Evolutionary conservation across 2,329 filamentous ascomycete species (phyloP).

Genomic region (Colletotrichum siamense): DNA sequence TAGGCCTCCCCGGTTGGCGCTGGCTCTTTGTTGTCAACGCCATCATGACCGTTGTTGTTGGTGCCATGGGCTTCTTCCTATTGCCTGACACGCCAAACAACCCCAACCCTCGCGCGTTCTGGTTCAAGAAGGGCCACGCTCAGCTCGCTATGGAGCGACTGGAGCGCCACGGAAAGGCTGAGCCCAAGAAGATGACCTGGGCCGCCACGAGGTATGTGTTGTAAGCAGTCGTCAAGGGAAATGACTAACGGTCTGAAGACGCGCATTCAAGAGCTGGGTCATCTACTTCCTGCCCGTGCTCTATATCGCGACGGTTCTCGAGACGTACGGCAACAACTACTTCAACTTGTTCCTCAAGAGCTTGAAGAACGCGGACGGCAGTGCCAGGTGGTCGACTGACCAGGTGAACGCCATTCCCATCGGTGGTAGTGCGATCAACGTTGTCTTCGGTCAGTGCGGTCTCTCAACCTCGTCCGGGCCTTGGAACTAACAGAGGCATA

Average conservation of each 20-base stretch:
- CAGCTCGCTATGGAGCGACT: conserved; percentile 15
- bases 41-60: conserved; percentile 27
- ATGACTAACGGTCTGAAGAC: not conserved
- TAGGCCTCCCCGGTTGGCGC: conserved; percentile 42
- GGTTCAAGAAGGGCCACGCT: conserved; percentile 17
- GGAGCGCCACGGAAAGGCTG: conserved; percentile 18
- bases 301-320: conserved; percentile 16
- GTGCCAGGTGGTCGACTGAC: conserved; percentile 7
- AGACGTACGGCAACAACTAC: conserved; percentile 16
- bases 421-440: conserved; percentile 15
- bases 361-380: conserved; percentile 23
- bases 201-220: conserved; percentile 24
- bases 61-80: conserved; percentile 17
- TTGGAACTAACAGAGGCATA: conserved; percentile 16
- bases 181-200: conserved; percentile 31
- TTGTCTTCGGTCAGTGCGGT: conserved; percentile 19
- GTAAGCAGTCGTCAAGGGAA: not conserved
- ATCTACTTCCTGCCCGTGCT: conserved; percentile 15
- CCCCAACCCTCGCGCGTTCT: conserved; percentile 23
- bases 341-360: conserved; percentile 13
- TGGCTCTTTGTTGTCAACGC: conserved; percentile 48
- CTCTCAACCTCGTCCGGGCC: too few species aligned
- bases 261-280: conserved; percentile 17
- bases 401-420: conserved; percentile 17
- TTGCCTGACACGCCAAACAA: conserved; percentile 27